These are phyloP conservation scores for Lachnum nothofagi DNA, from an alignment of 2,329 filamentous ascomycete genomes.

Conservation along the genomic window DNA sequence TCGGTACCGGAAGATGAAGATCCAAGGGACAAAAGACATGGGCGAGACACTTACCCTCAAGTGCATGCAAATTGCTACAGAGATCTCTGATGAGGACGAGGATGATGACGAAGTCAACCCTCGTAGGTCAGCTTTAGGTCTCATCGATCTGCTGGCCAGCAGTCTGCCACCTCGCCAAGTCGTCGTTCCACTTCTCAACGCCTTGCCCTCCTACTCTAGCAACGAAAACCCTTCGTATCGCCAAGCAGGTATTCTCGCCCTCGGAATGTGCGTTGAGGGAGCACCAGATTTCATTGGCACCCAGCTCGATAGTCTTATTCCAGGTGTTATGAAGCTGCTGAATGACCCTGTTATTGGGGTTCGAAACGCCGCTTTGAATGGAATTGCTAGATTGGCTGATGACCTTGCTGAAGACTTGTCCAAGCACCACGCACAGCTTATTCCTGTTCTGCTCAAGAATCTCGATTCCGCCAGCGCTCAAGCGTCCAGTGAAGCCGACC, in stretches of 20 bases:
- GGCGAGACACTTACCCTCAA: slow-evolving; percentile 83
- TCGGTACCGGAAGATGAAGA: slow-evolving; percentile 89
- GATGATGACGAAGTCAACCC: slow-evolving; percentile 77
- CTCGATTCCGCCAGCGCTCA: slow-evolving; percentile 72
- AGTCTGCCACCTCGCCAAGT: slow-evolving; percentile 90
- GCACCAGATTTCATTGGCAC: slow-evolving; percentile 96
- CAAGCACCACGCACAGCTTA: slow-evolving; percentile 76
- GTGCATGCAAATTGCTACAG: slow-evolving; percentile 81
- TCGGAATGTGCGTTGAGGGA: slow-evolving; percentile 92
- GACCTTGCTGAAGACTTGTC: slow-evolving; percentile 88
- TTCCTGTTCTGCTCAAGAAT: slow-evolving; percentile 82
- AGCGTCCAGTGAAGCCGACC: slow-evolving; percentile 55
- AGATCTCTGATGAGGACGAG: slow-evolving; percentile 72
- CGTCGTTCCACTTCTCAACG: slow-evolving; percentile 83
- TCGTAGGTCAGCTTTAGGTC: slow-evolving; percentile 73
- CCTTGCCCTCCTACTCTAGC: slow-evolving; percentile 75
- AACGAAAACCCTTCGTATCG: slow-evolving; percentile 71
- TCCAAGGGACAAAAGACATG: slow-evolving; percentile 79
- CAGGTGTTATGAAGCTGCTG: slow-evolving; percentile 75
- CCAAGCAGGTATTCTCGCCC: slow-evolving; percentile 82
- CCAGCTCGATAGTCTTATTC: slow-evolving; percentile 80
- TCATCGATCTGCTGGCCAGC: slow-evolving; percentile 83
- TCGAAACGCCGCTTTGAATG: slow-evolving; percentile 79
- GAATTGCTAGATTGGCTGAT: slow-evolving; percentile 84
- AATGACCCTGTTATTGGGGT: slow-evolving; percentile 80